phyloP scores from a whole-genome alignment of 306 rosid genomes.

The Leucaena leucocephala region DNA sequence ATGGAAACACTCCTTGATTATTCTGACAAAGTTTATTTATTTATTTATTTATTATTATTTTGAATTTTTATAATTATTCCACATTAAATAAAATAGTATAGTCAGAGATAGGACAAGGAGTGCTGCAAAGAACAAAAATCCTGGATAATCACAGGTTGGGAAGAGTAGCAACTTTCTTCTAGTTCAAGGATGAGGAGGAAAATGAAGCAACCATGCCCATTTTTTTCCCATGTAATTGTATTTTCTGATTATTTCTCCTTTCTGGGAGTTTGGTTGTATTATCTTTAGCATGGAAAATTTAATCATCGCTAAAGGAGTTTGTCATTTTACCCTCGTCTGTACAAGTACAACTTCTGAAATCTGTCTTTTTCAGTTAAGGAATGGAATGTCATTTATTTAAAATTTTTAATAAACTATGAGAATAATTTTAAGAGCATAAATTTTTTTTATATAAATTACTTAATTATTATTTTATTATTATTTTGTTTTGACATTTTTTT shows the following conservation, averaged over 20 bases:
- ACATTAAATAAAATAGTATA: slow-evolving; percentile 39
- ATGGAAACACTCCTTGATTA: slow-evolving; percentile 47
- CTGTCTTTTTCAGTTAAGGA: neutral
- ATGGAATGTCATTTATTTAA: neutral
- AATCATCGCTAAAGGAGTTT: slow-evolving; percentile 20
- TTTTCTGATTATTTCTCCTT: slow-evolving; percentile 54
- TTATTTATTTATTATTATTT: slow-evolving; percentile 47
- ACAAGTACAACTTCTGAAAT: slow-evolving; percentile 19
- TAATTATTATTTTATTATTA: too few relatives aligned
- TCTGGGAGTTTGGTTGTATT: slow-evolving; percentile 32
- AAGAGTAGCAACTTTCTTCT: slow-evolving; percentile 44
- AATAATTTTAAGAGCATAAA: too few relatives aligned
- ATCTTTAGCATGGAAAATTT: slow-evolving; percentile 35
- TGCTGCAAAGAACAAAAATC: slow-evolving; percentile 40
- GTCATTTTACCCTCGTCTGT: neutral
- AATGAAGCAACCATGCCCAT: neutral
- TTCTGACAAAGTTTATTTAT: slow-evolving; percentile 59
- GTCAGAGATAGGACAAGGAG: slow-evolving; percentile 37
- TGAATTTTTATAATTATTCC: slow-evolving; percentile 44
- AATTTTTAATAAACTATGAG: too few relatives aligned
- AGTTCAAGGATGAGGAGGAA: neutral
- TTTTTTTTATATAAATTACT: too few relatives aligned
- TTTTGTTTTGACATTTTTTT: too few relatives aligned
- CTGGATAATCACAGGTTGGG: slow-evolving; percentile 50
- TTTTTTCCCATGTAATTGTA: slow-evolving; percentile 26